These are phyloP conservation scores for Zychaea mexicana DNA, from an alignment of 371 early-diverging fungal species.

Conservation along the genomic window DNA sequence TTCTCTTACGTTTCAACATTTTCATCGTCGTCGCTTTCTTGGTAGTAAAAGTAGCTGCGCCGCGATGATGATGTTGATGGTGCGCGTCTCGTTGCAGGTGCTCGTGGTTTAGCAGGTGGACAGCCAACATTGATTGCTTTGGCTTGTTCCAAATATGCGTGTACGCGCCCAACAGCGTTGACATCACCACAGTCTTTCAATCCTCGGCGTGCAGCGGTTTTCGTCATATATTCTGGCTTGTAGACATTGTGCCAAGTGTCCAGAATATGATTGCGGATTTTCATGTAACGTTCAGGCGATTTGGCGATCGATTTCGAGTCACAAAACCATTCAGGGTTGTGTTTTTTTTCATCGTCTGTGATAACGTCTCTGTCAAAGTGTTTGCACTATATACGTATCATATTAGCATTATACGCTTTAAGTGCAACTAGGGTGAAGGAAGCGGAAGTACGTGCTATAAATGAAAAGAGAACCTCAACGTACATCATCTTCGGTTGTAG, in stretches of 20 bases:
- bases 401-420: too few relatives aligned
- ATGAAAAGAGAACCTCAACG: too few relatives aligned
- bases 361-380: constrained; percentile 30
- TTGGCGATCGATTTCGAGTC: constrained; percentile 62
- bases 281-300: constrained; percentile 86
- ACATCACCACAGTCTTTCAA: constrained; percentile 82
- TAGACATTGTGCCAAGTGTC: constrained; percentile 64
- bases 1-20: constrained; percentile 2
- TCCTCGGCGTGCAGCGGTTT: constrained; percentile 53
- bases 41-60: background rate
- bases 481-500: too few relatives aligned
- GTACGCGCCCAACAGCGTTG: constrained; percentile 89
- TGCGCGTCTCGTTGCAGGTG: background rate
- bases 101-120: background rate
- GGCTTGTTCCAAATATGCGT: constrained; percentile 76
- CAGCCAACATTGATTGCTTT: constrained; percentile 77
- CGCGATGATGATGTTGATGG: background rate
- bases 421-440: too few relatives aligned
- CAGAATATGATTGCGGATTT: constrained; percentile 85
- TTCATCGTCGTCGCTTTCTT: constrained; percentile 5
- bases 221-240: constrained; percentile 74
- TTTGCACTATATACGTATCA: too few relatives aligned
- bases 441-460: too few relatives aligned
- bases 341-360: constrained; percentile 61
- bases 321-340: constrained; percentile 78